Percentiles rank a stretch among this genome's conserved stretches.
Conservation (phyloP, 2,329 filamentous ascomycete genomes). For the Colletotrichum truncatum region DNA sequence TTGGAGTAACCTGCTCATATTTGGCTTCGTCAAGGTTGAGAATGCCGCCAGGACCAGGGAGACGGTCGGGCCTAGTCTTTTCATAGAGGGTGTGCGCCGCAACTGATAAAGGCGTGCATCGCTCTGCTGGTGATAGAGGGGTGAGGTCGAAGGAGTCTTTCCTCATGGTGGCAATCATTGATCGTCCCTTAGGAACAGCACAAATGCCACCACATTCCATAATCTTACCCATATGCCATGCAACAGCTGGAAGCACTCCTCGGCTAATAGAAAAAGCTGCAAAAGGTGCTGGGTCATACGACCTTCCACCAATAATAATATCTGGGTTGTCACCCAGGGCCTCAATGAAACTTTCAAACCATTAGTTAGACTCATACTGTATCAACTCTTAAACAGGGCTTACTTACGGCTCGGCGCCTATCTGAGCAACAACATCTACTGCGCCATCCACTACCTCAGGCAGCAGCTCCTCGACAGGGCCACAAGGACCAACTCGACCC, state of each 20-base stretch:
- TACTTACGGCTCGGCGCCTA: conserved; percentile 52
- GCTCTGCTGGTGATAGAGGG: conserved; percentile 47
- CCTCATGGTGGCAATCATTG: conserved; percentile 51
- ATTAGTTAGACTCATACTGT: neutral
- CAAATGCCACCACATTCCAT: conserved; percentile 62
- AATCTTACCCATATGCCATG: conserved; percentile 63
- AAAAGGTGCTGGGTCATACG: conserved; percentile 52
- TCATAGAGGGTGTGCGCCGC: conserved; percentile 65
- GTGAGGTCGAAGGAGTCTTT: conserved; percentile 54
- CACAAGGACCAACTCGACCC: conserved; percentile 40
- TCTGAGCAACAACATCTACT: conserved; percentile 52
- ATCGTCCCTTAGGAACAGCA: conserved; percentile 55
- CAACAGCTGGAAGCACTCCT: conserved; percentile 24
- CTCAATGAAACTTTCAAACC: conserved; percentile 39
- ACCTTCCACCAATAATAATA: conserved; percentile 55
- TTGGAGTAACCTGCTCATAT: conserved; percentile 50
- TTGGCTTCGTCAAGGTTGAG: conserved; percentile 50
- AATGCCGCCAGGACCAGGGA: conserved; percentile 59
- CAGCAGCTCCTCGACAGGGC: conserved; percentile 42
- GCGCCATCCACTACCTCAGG: conserved; percentile 43
- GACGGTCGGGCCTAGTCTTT: conserved; percentile 59
- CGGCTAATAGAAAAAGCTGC: conserved; percentile 40
- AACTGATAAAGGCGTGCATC: conserved; percentile 58
- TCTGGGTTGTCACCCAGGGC: conserved; percentile 51
- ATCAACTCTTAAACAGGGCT: conserved; percentile 23